Percentiles rank a stretch among this genome's conserved stretches.
Conservation (phyloP, 768 basidiomycete species). For the Pluteus cervinus region DNA sequence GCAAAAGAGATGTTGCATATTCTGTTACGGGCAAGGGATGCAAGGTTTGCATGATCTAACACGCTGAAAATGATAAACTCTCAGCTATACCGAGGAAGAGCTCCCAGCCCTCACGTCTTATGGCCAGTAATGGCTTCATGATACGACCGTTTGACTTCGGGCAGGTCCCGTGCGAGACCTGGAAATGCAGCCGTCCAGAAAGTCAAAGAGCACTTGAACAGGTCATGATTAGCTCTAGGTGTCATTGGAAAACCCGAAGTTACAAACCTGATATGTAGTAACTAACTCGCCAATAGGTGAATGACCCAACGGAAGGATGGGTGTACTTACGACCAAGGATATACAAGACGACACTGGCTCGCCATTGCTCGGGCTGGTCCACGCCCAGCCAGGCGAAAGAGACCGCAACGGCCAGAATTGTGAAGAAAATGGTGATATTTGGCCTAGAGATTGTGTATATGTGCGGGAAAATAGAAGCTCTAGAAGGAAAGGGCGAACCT, state of each 20-base stretch:
- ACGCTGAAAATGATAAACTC: slow-evolving; percentile 19
- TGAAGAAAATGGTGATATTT: slow-evolving; percentile 74
- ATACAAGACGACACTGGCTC: slow-evolving; percentile 53
- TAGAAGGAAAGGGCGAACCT: slow-evolving; percentile 31
- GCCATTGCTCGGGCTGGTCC: slow-evolving; percentile 58
- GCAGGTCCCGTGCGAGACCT: slow-evolving; percentile 63
- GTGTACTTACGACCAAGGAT: slow-evolving; percentile 52
- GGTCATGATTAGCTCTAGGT: slow-evolving; percentile 1
- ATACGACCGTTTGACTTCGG: slow-evolving; percentile 56
- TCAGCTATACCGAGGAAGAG: background rate
- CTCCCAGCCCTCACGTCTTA: slow-evolving; percentile 38
- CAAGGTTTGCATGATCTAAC: slow-evolving; percentile 46
- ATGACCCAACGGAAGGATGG: slow-evolving; percentile 7
- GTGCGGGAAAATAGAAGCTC: background rate
- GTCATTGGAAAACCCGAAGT: background rate
- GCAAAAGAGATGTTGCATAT: slow-evolving; percentile 75
- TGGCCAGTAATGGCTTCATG: slow-evolving; percentile 28
- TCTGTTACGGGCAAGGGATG: slow-evolving; percentile 64
- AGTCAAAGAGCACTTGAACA: slow-evolving; percentile 56
- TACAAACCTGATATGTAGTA: slow-evolving; percentile 57
- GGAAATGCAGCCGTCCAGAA: slow-evolving; percentile 86
- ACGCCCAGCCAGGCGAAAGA: slow-evolving; percentile 80
- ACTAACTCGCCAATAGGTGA: too few relatives aligned
- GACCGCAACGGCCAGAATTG: slow-evolving; percentile 55
- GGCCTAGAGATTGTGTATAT: slow-evolving; percentile 45